Conservation (phyloP, 208 protist genomes). For the Trypanosoma grayi region DNA sequence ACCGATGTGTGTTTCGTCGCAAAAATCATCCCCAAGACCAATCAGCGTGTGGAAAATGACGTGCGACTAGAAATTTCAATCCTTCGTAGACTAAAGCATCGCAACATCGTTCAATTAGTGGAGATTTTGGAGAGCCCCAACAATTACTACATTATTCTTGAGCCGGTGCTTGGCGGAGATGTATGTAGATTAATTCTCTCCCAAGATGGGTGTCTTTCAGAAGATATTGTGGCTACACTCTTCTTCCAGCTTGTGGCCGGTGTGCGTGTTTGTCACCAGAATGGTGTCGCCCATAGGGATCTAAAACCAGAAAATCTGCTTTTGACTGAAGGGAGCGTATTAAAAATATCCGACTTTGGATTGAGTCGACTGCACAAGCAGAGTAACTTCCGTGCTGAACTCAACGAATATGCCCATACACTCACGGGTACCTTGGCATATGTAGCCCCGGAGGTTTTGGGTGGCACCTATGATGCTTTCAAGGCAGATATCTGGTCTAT, state of each 20-base stretch:
- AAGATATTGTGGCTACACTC: slow-evolving; percentile 60
- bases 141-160: slow-evolving; percentile 90
- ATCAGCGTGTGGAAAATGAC: slow-evolving; percentile 64
- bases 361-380: slow-evolving; percentile 79
- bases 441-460: slow-evolving; percentile 80
- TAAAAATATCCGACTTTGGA: slow-evolving; percentile 91
- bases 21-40: slow-evolving; percentile 80
- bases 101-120: slow-evolving; percentile 82
- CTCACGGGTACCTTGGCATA: slow-evolving; percentile 82
- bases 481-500: slow-evolving; percentile 87
- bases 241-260: slow-evolving; percentile 77
- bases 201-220: slow-evolving; percentile 43
- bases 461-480: slow-evolving; percentile 77
- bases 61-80: slow-evolving; percentile 83
- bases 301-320: slow-evolving; percentile 95
- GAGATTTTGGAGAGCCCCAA: slow-evolving; percentile 81
- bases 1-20: slow-evolving; percentile 68
- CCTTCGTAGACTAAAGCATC: slow-evolving; percentile 67
- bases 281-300: slow-evolving; percentile 91
- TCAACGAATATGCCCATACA: slow-evolving; percentile 70
- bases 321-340: slow-evolving; percentile 53
- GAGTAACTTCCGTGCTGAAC: slow-evolving; percentile 52
- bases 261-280: slow-evolving; percentile 67
- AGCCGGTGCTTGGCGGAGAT: slow-evolving; percentile 81
- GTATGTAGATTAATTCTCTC: slow-evolving; percentile 75